These are phyloP conservation scores for Rusavskia elegans DNA, from an alignment of 495 filamentous ascomycete genomes.

Conservation along the genomic window DNA sequence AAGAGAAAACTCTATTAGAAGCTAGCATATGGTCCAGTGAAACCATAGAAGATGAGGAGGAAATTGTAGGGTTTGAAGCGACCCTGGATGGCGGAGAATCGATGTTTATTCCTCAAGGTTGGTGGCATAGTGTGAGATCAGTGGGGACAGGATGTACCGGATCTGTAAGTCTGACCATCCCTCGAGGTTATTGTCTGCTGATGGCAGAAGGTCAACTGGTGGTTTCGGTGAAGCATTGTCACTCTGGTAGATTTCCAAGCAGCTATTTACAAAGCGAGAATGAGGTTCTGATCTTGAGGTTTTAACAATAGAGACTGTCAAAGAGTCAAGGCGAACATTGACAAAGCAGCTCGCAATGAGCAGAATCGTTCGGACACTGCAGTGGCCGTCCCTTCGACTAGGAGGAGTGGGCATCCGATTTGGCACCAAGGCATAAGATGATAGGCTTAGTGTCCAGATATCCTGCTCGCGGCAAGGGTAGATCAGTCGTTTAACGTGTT, in stretches of 20 bases:
- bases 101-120: conserved; percentile 78
- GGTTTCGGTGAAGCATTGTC: conserved; percentile 47
- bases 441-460: too few relatives aligned
- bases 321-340: too few relatives aligned
- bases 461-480: too few relatives aligned
- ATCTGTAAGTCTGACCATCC: conserved; percentile 36
- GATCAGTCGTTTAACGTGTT: too few relatives aligned
- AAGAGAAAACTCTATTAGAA: conserved; percentile 49
- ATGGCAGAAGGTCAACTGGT: conserved; percentile 68
- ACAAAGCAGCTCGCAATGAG: too few relatives aligned
- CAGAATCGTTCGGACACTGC: too few relatives aligned
- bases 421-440: too few relatives aligned
- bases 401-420: too few relatives aligned
- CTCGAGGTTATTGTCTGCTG: conserved; percentile 9
- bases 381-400: too few relatives aligned
- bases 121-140: conserved; percentile 92
- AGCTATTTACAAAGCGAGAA: too few relatives aligned
- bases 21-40: conserved; percentile 48
- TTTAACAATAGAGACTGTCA: too few relatives aligned
- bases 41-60: conserved; percentile 26
- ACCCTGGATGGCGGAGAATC: conserved; percentile 37
- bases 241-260: not conserved
- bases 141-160: conserved; percentile 44
- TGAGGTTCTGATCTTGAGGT: too few relatives aligned
- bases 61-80: conserved; percentile 26